These are phyloP conservation scores for Fusarium bactridioides DNA, from an alignment of 2,329 filamentous ascomycete genomes.

Conservation along the genomic window DNA sequence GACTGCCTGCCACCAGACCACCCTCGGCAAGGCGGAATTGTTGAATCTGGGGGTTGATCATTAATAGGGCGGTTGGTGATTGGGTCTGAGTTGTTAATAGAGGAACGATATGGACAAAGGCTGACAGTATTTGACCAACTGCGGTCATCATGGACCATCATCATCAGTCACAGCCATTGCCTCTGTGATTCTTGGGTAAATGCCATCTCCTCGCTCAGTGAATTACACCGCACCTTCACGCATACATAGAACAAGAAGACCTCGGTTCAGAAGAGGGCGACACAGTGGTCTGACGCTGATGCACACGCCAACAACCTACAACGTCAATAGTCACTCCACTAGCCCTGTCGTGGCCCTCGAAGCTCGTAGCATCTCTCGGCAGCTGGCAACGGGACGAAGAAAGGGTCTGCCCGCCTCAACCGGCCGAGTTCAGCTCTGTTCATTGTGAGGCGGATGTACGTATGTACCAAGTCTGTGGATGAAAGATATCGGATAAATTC, in stretches of 20 bases:
- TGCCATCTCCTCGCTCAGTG: neutral
- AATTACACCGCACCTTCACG: neutral
- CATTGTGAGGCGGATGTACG: constrained; percentile 31
- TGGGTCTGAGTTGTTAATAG: constrained; percentile 3
- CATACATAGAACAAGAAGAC: neutral
- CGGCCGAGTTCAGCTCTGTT: constrained; percentile 36
- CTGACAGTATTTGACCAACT: constrained; percentile 20
- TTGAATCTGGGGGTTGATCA: constrained; percentile 9
- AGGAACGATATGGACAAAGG: constrained; percentile 15
- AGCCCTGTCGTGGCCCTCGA: constrained; percentile 24
- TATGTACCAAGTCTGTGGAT: constrained; percentile 16
- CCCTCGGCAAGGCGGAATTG: constrained; percentile 10
- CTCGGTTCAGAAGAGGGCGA: constrained; percentile 14
- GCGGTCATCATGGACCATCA: neutral
- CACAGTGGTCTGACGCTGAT: constrained; percentile 40
- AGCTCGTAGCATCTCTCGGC: constrained; percentile 35
- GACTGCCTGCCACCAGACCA: constrained; percentile 15
- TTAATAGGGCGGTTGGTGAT: constrained; percentile 15
- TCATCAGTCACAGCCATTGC: constrained; percentile 1
- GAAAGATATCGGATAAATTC: constrained; percentile 22
- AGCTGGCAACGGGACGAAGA: constrained; percentile 28
- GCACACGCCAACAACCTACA: constrained; percentile 35
- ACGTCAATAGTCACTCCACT: constrained; percentile 31
- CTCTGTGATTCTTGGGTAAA: neutral
- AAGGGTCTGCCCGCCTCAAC: constrained; percentile 28